Percentiles rank a stretch among this genome's conserved stretches.
Evolutionary conservation across 2,329 filamentous ascomycete species (phyloP).

Genomic region (Fusarium sambucinum): DNA sequence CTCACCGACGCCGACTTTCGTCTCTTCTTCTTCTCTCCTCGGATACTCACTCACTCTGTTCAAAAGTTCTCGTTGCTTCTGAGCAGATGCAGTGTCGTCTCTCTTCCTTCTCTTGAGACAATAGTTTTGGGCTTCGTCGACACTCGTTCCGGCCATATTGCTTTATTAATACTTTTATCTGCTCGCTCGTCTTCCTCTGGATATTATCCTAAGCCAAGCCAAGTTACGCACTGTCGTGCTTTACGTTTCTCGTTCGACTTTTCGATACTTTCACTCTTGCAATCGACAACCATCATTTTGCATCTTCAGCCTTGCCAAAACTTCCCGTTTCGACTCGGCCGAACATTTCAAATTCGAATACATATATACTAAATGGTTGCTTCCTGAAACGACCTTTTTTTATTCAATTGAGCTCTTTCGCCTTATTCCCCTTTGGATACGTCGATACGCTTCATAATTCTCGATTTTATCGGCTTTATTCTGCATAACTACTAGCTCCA

Average conservation of each 20-base stretch:
- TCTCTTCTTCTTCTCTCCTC: conserved; percentile 41
- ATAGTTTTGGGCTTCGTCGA: conserved; percentile 48
- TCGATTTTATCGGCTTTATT: conserved; percentile 40
- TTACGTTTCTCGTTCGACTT: conserved; percentile 48
- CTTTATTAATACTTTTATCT: conserved; percentile 51
- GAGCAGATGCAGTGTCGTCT: conserved; percentile 49
- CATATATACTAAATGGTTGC: conserved; percentile 46
- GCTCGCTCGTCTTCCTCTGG: conserved; percentile 35
- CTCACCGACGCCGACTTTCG: conserved; percentile 38
- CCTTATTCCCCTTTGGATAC: conserved; percentile 40
- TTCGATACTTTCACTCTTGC: conserved; percentile 47
- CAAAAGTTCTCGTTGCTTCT: conserved; percentile 43
- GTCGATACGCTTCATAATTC: conserved; percentile 40
- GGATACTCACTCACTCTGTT: conserved; percentile 34
- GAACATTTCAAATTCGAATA: conserved; percentile 46
- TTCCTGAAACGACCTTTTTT: conserved; percentile 43
- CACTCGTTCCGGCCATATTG: conserved; percentile 51
- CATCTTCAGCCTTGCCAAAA: conserved; percentile 38
- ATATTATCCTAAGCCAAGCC: conserved; percentile 33
- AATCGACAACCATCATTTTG: conserved; percentile 38
- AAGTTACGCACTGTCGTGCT: conserved; percentile 37
- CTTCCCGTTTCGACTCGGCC: conserved; percentile 41
- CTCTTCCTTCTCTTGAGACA: conserved; percentile 48
- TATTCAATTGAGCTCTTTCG: conserved; percentile 34
- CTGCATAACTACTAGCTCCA: conserved; percentile 42